Base-by-base conservation (phyloP, 2,329 filamentous ascomycete genomes). In the Pseudocercospora eumusae region DNA sequence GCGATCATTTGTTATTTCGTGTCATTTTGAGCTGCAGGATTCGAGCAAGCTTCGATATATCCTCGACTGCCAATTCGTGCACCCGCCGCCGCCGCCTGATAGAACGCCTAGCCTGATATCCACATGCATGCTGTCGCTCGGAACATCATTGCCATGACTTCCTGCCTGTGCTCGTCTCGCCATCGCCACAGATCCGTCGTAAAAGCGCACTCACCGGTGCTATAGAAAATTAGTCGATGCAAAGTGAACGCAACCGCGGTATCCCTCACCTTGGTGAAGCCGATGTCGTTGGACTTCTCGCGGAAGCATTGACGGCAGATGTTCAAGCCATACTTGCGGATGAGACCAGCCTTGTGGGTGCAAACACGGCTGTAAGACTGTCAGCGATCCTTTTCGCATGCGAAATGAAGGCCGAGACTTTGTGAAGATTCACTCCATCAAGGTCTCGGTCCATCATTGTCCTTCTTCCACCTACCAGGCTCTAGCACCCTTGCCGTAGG, bases 291-390 rank as follows among this genome's bases (percentile, higher is more conserved):
- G 75, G 81, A 79, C 83, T 88, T 88, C 82, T 88, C 86, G 73
- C 86, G 79, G 83, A 88, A 88, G 84, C 86, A 88, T 80, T 86
- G 83, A 83, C 86, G 84, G 84, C 86, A 88, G 81, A 88, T 86
- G 77, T 96, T 92, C 75, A 97, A 87, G 79, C 95, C 93, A 85
- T 99, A 99, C 86, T 99, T 99, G 86, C 95, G 93, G 88, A 99
- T 96, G 75, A 99, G 88, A 96, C 95, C 95, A 78, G 95, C 93
- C 79, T 87, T 88, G 90, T 99, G 93, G 79, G 92, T 92, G 91
- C 88, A 91, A 79, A 90, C 88, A 78, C 88, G 88, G 85, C 88
- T 91, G 76, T 73, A 50, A 53, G 27, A 59, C 55, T 64, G 66
- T 75, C 66, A 75, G 73, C 31, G 18, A n/a, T 18, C 54, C 52